phyloP scores from a whole-genome alignment of 257 asterid species.

The Coffea eugenioides region DNA sequence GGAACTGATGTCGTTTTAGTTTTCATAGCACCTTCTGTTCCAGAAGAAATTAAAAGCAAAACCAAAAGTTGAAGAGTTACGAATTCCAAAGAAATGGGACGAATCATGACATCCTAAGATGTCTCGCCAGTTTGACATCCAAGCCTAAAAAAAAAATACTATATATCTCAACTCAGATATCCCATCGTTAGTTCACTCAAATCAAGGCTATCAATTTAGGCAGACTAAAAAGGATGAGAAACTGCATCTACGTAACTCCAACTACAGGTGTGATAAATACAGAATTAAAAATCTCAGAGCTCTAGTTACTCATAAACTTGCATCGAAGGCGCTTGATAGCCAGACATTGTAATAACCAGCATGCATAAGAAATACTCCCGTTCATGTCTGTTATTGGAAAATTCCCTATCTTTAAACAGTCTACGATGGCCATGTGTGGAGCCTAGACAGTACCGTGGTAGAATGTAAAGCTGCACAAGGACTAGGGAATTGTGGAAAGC shows the following conservation, averaged over 20 bases:
- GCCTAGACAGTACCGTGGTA: background rate
- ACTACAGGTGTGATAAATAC: background rate
- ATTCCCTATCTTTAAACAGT: background rate
- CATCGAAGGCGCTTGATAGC: background rate
- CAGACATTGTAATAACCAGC: background rate
- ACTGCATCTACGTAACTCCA: background rate
- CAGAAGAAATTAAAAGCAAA: slow-evolving; percentile 19
- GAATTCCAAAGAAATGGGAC: background rate
- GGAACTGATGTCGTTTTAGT: slow-evolving; percentile 29
- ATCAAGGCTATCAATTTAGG: background rate
- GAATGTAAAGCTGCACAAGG: background rate
- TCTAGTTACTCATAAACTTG: background rate
- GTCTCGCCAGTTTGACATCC: background rate
- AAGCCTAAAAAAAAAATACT: background rate
- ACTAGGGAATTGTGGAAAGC: background rate
- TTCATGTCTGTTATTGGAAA: background rate
- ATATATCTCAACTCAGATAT: background rate
- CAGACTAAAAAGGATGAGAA: background rate
- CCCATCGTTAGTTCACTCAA: background rate
- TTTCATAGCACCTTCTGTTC: slow-evolving; percentile 34
- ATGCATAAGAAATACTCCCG: background rate
- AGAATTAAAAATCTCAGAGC: background rate
- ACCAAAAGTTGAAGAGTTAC: background rate
- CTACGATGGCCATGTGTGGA: background rate
- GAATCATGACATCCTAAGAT: background rate